A percentile compares a stretch with the other conserved stretches of the same genome.
Conservation (phyloP, 192 early-diverging fungal species). For the Lunasporangiospora selenospora region DNA sequence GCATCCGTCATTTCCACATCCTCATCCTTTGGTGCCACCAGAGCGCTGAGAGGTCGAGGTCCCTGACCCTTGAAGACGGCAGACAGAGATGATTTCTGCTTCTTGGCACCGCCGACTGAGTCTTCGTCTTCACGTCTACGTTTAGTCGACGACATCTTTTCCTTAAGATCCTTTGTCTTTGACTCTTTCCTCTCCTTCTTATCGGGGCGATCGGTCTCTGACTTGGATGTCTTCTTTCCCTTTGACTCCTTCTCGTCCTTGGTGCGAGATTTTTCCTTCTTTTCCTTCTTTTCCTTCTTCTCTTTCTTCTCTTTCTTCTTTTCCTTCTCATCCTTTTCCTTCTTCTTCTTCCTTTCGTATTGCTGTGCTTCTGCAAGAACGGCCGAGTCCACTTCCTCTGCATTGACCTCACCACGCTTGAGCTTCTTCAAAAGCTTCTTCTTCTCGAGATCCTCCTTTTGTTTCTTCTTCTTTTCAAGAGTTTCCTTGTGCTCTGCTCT, state of each 20-base stretch:
- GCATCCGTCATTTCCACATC: slow-evolving; percentile 29
- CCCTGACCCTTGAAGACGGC: slow-evolving; percentile 45
- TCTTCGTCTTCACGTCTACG: not conserved
- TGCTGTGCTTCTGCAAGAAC: slow-evolving; percentile 21
- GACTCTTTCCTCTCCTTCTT: slow-evolving; percentile 32
- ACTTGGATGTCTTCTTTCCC: slow-evolving; percentile 1
- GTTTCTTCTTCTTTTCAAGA: slow-evolving; percentile 54
- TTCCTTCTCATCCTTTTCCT: slow-evolving; percentile 8
- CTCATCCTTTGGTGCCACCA: slow-evolving; percentile 9
- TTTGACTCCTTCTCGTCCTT: slow-evolving; percentile 24
- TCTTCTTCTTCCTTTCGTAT: slow-evolving; percentile 37
- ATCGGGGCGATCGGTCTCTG: slow-evolving; percentile 1
- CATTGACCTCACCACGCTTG: slow-evolving; percentile 38
- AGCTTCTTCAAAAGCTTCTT: slow-evolving; percentile 45
- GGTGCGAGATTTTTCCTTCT: slow-evolving; percentile 17
- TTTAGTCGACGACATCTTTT: not conserved
- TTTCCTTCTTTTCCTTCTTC: slow-evolving; percentile 32
- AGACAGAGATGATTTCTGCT: slow-evolving; percentile 32
- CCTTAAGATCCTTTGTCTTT: slow-evolving; percentile 5
- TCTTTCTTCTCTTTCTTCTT: slow-evolving; percentile 6
- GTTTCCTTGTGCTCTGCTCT: slow-evolving; percentile 54
- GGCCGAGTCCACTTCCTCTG: slow-evolving; percentile 13
- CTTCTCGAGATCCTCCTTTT: slow-evolving; percentile 56
- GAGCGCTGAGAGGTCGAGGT: slow-evolving; percentile 40
- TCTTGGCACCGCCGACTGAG: slow-evolving; percentile 1